A percentile compares a stretch with the other conserved stretches of the same genome.
phyloP scores from a whole-genome alignment of 1,139 yeast genomes.

The Magnusiomyces suaveolens region DNA sequence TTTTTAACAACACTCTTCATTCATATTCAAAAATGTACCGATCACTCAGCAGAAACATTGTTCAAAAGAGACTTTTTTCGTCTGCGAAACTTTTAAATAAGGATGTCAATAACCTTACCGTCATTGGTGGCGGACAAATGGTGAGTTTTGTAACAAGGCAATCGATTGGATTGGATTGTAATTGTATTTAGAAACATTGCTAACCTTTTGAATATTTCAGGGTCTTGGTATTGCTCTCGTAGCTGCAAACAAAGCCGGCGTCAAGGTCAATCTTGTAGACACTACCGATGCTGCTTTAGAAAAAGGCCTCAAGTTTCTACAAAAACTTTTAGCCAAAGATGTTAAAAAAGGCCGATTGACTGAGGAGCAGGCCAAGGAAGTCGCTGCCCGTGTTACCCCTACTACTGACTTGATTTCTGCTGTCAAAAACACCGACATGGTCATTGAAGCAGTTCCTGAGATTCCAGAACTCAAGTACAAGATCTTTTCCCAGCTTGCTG shows the following conservation, averaged over 20 bases:
- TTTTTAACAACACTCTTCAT: neutral
- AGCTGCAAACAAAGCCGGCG: constrained; percentile 35
- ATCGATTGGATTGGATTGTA: neutral
- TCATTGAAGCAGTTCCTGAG: constrained; percentile 40
- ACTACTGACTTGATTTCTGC: constrained; percentile 26
- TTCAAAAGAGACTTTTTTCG: neutral
- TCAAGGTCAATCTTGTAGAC: constrained; percentile 33
- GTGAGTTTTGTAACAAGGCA: constrained; percentile 6
- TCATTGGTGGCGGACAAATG: constrained; percentile 37
- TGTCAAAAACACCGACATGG: constrained; percentile 30
- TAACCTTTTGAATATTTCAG: constrained; percentile 17
- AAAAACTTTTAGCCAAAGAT: constrained; percentile 31
- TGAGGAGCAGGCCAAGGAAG: constrained; percentile 28
- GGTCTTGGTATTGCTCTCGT: constrained; percentile 39
- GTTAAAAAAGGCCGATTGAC: constrained; percentile 32
- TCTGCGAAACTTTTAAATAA: neutral
- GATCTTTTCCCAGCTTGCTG: constrained; percentile 33
- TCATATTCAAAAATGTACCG: neutral
- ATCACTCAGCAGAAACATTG: neutral
- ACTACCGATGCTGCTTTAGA: constrained; percentile 29
- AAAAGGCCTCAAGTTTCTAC: constrained; percentile 29
- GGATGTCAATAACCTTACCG: constrained; percentile 23
- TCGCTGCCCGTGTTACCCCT: constrained; percentile 26
- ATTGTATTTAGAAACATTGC: neutral
- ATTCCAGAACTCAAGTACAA: constrained; percentile 31